Conservation (phyloP, 768 basidiomycete species). For the Fibroporia radiculosa region DNA sequence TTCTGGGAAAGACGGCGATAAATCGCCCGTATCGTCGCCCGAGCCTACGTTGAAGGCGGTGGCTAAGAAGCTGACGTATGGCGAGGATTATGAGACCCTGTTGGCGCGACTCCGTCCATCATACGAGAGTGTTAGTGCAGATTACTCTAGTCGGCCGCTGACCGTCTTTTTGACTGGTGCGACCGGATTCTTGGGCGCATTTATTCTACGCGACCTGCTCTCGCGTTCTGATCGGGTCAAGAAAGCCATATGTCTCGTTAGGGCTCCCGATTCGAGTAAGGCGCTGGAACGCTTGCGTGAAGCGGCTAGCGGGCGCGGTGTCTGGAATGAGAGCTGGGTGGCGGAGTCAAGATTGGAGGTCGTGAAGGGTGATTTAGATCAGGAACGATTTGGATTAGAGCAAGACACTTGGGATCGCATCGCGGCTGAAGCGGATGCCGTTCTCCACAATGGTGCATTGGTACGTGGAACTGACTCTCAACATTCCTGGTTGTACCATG, state of each 20-base stretch:
- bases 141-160: slow-evolving; percentile 44
- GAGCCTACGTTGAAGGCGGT: not conserved
- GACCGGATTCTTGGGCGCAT: slow-evolving; percentile 95
- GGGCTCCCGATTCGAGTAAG: slow-evolving; percentile 53
- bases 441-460: slow-evolving; percentile 95
- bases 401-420: slow-evolving; percentile 58
- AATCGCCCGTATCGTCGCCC: not conserved
- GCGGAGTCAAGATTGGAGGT: slow-evolving; percentile 60
- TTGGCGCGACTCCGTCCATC: slow-evolving; percentile 46
- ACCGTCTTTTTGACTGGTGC: slow-evolving; percentile 95
- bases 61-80: slow-evolving; percentile 47
- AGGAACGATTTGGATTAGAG: slow-evolving; percentile 66
- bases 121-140: slow-evolving; percentile 55
- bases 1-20: slow-evolving; percentile 24
- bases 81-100: slow-evolving; percentile 66
- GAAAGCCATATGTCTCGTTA: slow-evolving; percentile 91
- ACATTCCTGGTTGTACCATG: not conserved
- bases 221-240: slow-evolving; percentile 49
- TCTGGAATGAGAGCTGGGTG: slow-evolving; percentile 88
- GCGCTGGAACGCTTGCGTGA: slow-evolving; percentile 67
- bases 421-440: slow-evolving; percentile 64
- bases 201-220: slow-evolving; percentile 78
- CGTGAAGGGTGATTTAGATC: slow-evolving; percentile 76
- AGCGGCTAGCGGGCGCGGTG: slow-evolving; percentile 66
- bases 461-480: slow-evolving; percentile 40